phyloP scores from a whole-genome alignment of 2,329 filamentous ascomycete species.

The Nigrograna mackinnonii region DNA sequence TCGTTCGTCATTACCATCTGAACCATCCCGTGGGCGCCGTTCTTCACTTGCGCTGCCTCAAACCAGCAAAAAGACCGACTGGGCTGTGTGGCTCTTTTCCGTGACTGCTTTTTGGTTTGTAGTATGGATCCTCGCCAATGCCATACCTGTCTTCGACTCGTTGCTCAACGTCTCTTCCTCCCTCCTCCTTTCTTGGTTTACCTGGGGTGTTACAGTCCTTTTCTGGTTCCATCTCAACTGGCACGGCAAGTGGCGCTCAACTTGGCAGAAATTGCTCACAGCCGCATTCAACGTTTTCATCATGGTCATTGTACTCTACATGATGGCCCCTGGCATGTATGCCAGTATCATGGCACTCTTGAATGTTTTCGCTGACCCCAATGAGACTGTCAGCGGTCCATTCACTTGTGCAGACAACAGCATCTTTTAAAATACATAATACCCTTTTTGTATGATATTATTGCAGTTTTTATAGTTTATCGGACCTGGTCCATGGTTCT shows the following conservation, averaged over 20 bases:
- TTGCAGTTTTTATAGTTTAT: too few relatives aligned
- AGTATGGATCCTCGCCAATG: conserved; percentile 68
- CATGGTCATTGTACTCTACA: conserved; percentile 22
- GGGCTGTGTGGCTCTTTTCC: conserved; percentile 36
- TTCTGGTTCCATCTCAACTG: conserved; percentile 36
- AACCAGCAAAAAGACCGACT: conserved; percentile 38
- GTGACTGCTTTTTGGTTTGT: conserved; percentile 57
- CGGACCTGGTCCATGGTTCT: too few relatives aligned
- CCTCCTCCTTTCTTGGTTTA: conserved; percentile 69
- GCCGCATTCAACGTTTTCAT: conserved; percentile 25
- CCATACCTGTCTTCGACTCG: conserved; percentile 68
- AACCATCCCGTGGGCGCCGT: conserved; percentile 9
- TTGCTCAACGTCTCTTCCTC: conserved; percentile 62
- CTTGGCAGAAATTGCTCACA: conserved; percentile 19
- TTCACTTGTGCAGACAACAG: conserved; percentile 34
- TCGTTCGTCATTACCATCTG: conserved; percentile 31
- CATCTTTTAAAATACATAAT: conserved; percentile 24
- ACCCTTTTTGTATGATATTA: too few relatives aligned
- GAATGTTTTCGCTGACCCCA: conserved; percentile 24
- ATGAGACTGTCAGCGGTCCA: conserved; percentile 24
- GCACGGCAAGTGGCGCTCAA: conserved; percentile 25
- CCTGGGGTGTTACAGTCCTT: conserved; percentile 36
- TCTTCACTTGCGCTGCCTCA: conserved; percentile 55
- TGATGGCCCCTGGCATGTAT: conserved; percentile 30
- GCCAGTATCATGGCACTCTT: conserved; percentile 24